phyloP scores from a whole-genome alignment of 2,329 filamentous ascomycete species.

The Cladosporium sp. region DNA sequence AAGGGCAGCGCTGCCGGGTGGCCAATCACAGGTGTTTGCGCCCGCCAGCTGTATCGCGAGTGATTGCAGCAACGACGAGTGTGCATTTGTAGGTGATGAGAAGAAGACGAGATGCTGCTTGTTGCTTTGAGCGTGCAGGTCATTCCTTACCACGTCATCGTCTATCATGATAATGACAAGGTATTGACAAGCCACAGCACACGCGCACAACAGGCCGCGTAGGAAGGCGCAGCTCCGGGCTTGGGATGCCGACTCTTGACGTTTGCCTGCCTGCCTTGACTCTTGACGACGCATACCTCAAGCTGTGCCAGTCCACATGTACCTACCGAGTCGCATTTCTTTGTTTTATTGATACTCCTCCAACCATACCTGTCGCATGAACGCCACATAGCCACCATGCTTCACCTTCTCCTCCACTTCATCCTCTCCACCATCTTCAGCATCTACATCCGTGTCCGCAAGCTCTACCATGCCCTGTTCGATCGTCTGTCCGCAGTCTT shows the following conservation, averaged over 20 bases:
- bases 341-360: neutral
- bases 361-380: neutral
- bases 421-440: constrained; percentile 75
- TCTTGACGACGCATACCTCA: neutral
- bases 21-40: constrained; percentile 3
- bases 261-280: neutral
- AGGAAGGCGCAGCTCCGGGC: constrained; percentile 10
- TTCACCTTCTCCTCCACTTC: constrained; percentile 53
- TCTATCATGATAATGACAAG: no score
- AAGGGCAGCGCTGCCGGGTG: neutral
- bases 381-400: constrained; percentile 7
- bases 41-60: neutral
- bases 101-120: neutral
- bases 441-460: constrained; percentile 78
- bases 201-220: constrained; percentile 1
- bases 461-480: constrained; percentile 74
- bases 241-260: constrained; percentile 1
- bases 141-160: neutral
- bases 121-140: neutral
- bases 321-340: neutral
- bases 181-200: neutral
- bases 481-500: constrained; percentile 78
- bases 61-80: neutral
- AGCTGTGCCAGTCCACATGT: neutral
- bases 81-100: neutral